phyloP scores from a whole-genome alignment of 1,284 basidiomycete genomes.

The Trametes pubescens region DNA sequence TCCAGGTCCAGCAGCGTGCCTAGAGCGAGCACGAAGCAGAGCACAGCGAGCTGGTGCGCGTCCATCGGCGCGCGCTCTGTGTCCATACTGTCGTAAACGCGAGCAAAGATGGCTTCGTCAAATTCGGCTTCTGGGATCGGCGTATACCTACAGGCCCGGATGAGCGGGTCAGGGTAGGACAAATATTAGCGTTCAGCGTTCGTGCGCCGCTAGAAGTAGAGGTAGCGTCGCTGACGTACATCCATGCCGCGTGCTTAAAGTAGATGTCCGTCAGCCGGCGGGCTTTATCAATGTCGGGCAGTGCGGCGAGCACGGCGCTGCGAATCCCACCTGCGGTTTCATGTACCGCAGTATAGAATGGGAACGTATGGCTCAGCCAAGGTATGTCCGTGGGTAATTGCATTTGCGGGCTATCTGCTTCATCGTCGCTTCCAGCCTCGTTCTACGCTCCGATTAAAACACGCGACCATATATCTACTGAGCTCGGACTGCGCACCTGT shows the following conservation, averaged over 20 bases:
- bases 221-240: slow-evolving; percentile 53
- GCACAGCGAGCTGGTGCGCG: slow-evolving; percentile 52
- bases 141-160: slow-evolving; percentile 56
- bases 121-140: slow-evolving; percentile 67
- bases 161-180: not conserved
- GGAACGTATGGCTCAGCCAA: slow-evolving; percentile 68
- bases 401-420: slow-evolving; percentile 52
- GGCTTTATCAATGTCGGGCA: slow-evolving; percentile 56
- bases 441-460: slow-evolving; percentile 50
- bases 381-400: slow-evolving; percentile 59
- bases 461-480: slow-evolving; percentile 29
- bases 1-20: slow-evolving; percentile 53
- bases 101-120: slow-evolving; percentile 56
- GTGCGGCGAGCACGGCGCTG: slow-evolving; percentile 50
- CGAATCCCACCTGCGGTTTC: slow-evolving; percentile 54
- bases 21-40: slow-evolving; percentile 47
- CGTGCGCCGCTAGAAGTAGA: slow-evolving; percentile 23
- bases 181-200: slow-evolving; percentile 25
- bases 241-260: slow-evolving; percentile 73
- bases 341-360: slow-evolving; percentile 55
- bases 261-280: slow-evolving; percentile 58
- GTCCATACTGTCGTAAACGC: slow-evolving; percentile 55
- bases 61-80: slow-evolving; percentile 53
- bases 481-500: slow-evolving; percentile 40
- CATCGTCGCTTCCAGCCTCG: slow-evolving; percentile 62